A percentile compares a stretch with the other conserved stretches of the same genome.
Evolutionary conservation across 257 asterid species (phyloP).

Genomic region (Coffea eugenioides): DNA sequence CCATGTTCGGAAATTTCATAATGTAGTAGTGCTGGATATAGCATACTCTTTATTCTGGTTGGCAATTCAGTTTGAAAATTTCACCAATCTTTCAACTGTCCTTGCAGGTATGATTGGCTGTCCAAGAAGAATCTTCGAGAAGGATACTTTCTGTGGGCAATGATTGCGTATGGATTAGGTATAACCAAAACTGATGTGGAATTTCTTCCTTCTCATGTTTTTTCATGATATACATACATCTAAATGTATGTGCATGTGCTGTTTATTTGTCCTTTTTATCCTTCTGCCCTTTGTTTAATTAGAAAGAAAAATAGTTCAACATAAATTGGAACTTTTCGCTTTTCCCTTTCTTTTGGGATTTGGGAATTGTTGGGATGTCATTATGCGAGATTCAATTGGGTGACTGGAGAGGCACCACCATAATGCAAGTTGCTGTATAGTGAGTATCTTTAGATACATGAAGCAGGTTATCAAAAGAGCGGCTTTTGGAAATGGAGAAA

Average conservation of each 20-base stretch:
- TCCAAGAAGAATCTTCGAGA: slow-evolving; percentile 65
- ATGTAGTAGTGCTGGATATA: not conserved
- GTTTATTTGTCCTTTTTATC: not conserved
- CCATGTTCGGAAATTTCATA: not conserved
- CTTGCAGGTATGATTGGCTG: slow-evolving; percentile 89
- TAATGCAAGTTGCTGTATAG: not conserved
- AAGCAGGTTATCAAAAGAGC: not conserved
- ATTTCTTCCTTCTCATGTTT: slow-evolving; percentile 5
- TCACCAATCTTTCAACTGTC: slow-evolving; percentile 7
- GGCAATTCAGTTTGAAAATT: slow-evolving; percentile 1
- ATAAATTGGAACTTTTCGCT: not conserved
- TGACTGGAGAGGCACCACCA: not conserved
- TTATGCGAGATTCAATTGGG: not conserved
- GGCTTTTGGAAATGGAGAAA: not conserved
- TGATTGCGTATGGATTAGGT: slow-evolving; percentile 94
- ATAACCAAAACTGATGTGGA: slow-evolving; percentile 7
- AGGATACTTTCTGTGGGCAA: slow-evolving; percentile 89
- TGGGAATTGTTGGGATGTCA: not conserved
- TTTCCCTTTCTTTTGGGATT: not conserved
- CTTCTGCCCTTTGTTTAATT: not conserved
- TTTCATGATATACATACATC: not conserved
- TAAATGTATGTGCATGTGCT: not conserved
- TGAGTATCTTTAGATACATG: not conserved
- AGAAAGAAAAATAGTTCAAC: not conserved
- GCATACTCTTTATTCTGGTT: not conserved